phyloP scores from a whole-genome alignment of 2,329 filamentous ascomycete genomes.

The Talaromyces sp. region DNA sequence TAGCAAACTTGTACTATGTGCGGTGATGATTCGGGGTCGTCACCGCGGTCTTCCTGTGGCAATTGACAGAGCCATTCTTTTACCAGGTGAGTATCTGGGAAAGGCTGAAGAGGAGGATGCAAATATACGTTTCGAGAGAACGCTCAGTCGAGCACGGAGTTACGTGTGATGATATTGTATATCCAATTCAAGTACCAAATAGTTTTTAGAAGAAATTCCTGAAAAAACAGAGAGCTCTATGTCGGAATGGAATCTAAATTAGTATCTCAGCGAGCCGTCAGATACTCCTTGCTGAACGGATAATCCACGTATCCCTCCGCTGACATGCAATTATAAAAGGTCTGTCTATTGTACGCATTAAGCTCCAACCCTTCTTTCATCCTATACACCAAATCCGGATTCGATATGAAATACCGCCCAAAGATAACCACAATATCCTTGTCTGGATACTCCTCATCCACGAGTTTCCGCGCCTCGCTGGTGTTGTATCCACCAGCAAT shows the following conservation, averaged over 20 bases:
- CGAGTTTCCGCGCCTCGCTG: conserved; percentile 33
- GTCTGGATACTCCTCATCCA: conserved; percentile 25
- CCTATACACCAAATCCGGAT: conserved; percentile 26
- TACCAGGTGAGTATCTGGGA: conserved; percentile 24
- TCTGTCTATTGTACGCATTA: conserved; percentile 20
- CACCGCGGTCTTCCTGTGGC: conserved; percentile 52
- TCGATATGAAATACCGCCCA: conserved; percentile 28
- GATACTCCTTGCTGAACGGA: conserved; percentile 33
- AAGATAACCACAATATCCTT: conserved; percentile 32
- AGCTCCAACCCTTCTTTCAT: conserved; percentile 21
- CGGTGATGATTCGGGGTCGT: conserved; percentile 50
- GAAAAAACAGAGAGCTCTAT: not conserved
- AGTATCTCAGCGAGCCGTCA: not conserved
- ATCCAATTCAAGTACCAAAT: too few relatives aligned
- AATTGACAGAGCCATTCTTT: conserved; percentile 41
- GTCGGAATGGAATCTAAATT: not conserved
- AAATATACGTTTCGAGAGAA: not conserved
- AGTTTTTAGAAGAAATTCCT: too few relatives aligned
- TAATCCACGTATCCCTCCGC: conserved; percentile 29
- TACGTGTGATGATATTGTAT: not conserved
- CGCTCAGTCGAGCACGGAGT: not conserved
- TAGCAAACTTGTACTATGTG: conserved; percentile 50
- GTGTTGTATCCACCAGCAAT: conserved; percentile 47
- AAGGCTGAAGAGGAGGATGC: conserved; percentile 23
- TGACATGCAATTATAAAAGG: conserved; percentile 21